These are phyloP conservation scores for Tetracladium maxilliforme DNA, from an alignment of 2,329 filamentous ascomycete genomes.

Conservation along the genomic window DNA sequence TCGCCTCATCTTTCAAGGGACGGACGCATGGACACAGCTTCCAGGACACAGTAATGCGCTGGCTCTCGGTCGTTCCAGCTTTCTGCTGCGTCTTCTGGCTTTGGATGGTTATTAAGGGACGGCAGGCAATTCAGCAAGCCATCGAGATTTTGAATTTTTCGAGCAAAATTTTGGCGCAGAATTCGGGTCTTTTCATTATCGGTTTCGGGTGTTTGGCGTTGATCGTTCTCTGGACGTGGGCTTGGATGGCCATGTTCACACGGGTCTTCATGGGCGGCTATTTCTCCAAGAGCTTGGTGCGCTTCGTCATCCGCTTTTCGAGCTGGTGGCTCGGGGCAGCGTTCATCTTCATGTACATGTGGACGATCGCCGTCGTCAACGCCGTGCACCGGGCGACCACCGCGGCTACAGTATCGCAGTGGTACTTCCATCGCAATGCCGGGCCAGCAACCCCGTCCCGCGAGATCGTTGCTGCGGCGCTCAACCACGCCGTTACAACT, in stretches of 20 bases:
- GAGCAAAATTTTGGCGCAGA: conserved; percentile 72
- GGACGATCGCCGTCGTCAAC: conserved; percentile 78
- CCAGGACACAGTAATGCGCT: conserved; percentile 86
- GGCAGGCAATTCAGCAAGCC: conserved; percentile 67
- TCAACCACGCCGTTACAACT: conserved; percentile 68
- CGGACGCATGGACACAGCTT: conserved; percentile 56
- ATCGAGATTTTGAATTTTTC: conserved; percentile 87
- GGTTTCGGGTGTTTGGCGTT: conserved; percentile 63
- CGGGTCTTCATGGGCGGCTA: conserved; percentile 89
- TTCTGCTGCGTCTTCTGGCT: conserved; percentile 64
- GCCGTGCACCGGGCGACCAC: conserved; percentile 84
- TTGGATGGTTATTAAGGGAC: conserved; percentile 68
- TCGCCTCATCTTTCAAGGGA: conserved; percentile 79
- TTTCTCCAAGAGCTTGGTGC: conserved; percentile 45
- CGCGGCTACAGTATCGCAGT: conserved; percentile 90
- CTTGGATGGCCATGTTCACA: conserved; percentile 95
- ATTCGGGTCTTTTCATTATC: conserved; percentile 69
- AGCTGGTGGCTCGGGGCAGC: conserved; percentile 93
- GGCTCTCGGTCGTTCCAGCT: conserved; percentile 65
- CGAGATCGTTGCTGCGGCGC: conserved; percentile 70
- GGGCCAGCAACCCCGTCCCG: conserved; percentile 62
- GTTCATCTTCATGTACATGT: conserved; percentile 90
- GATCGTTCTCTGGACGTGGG: conserved; percentile 84
- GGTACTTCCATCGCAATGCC: conserved; percentile 93
- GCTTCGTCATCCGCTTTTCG: conserved; percentile 71